Conservation (phyloP, 352 stramenopile species). For the Phytophthora sp. region DNA sequence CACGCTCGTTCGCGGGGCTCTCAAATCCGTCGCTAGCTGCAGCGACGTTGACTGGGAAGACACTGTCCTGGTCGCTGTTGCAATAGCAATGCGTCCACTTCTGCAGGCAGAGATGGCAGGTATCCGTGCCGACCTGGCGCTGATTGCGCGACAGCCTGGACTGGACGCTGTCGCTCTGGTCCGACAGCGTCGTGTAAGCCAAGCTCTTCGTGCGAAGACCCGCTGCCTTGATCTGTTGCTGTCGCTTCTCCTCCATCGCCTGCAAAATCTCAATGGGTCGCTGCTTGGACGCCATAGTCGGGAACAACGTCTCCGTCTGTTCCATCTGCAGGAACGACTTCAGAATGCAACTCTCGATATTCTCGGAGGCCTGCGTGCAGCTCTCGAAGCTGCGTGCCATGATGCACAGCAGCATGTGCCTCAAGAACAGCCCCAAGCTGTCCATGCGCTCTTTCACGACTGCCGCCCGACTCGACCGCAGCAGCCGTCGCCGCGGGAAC, state of each 20-base stretch:
- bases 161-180: slow-evolving; percentile 43
- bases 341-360: slow-evolving; percentile 77
- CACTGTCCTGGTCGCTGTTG: slow-evolving; percentile 79
- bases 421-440: slow-evolving; percentile 76
- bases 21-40: slow-evolving; percentile 4
- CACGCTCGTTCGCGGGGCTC: slow-evolving; percentile 21
- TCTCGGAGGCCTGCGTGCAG: slow-evolving; percentile 65
- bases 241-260: slow-evolving; percentile 73
- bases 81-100: slow-evolving; percentile 91
- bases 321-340: slow-evolving; percentile 84
- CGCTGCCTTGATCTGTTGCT: slow-evolving; percentile 71
- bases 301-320: slow-evolving; percentile 55
- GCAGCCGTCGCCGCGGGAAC: slow-evolving; percentile 75
- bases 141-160: slow-evolving; percentile 39
- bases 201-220: slow-evolving; percentile 61
- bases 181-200: slow-evolving; percentile 44
- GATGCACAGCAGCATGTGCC: slow-evolving; percentile 78
- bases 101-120: slow-evolving; percentile 76
- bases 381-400: slow-evolving; percentile 73
- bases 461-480: slow-evolving; percentile 68
- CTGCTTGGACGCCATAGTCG: slow-evolving; percentile 55
- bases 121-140: slow-evolving; percentile 67
- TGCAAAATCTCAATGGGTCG: slow-evolving; percentile 69
- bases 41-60: slow-evolving; percentile 52
- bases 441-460: slow-evolving; percentile 90